Conservation (phyloP, 306 rosid species). For the Quercus engelmannii region DNA sequence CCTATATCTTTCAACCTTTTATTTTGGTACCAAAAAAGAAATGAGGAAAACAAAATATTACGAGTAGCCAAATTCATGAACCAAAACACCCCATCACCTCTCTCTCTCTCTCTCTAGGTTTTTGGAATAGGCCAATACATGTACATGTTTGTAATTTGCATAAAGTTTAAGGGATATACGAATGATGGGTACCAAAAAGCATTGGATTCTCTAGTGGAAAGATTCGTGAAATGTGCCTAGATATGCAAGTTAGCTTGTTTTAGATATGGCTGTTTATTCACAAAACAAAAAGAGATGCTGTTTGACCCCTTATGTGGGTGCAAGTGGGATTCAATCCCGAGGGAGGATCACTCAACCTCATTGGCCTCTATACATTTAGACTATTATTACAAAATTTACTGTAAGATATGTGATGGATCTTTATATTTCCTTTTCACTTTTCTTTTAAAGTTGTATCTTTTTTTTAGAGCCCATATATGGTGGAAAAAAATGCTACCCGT, state of each 20-base stretch:
- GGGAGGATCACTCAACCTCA: slow-evolving; percentile 11
- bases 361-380: not conserved
- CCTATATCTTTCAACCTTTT: too few relatives aligned
- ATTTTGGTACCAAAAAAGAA: too few relatives aligned
- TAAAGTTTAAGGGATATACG: slow-evolving; percentile 25
- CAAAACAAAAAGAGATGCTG: slow-evolving; percentile 30
- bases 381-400: too few relatives aligned
- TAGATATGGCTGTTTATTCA: slow-evolving; percentile 31
- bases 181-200: slow-evolving; percentile 26
- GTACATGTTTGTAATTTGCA: not conserved
- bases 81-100: not conserved
- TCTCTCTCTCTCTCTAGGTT: not conserved
- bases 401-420: not conserved
- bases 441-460: not conserved
- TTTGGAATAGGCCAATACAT: slow-evolving; percentile 29
- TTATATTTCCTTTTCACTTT: not conserved
- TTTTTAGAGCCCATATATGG: not conserved
- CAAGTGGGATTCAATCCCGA: slow-evolving; percentile 69
- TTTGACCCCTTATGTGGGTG: slow-evolving; percentile 43
- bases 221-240: slow-evolving; percentile 27
- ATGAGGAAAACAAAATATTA: not conserved
- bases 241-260: slow-evolving; percentile 24
- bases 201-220: slow-evolving; percentile 53
- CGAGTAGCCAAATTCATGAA: not conserved
- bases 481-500: not conserved